phyloP scores from a whole-genome alignment of 805 yeast genomes.

The Schwanniomyces polymorphus region DNA sequence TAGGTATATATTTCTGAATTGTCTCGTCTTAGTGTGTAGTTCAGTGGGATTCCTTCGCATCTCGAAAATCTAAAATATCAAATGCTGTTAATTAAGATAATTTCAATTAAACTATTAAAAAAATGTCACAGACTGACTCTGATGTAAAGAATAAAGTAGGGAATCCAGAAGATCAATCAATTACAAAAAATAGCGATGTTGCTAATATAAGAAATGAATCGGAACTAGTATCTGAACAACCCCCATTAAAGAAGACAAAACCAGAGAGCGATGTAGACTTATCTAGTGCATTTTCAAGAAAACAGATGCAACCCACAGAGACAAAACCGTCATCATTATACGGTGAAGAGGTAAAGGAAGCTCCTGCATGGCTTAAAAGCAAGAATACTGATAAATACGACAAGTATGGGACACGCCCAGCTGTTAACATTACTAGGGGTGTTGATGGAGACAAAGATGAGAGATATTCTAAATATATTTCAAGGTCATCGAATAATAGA shows the following conservation, averaged over 20 bases:
- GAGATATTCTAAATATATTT: constrained; percentile 11
- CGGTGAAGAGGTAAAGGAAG: constrained; percentile 19
- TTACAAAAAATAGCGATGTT: not conserved
- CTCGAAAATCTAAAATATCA: not conserved
- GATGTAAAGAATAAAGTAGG: not conserved
- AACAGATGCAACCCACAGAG: constrained; percentile 10
- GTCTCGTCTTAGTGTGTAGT: too few relatives aligned
- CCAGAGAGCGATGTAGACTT: constrained; percentile 8
- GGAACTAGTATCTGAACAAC: not conserved
- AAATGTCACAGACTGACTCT: not conserved
- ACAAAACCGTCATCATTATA: constrained; percentile 22
- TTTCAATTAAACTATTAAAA: not conserved
- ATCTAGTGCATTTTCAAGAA: constrained; percentile 22
- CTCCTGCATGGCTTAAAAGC: constrained; percentile 43
- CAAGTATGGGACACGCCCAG: constrained; percentile 32
- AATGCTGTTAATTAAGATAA: not conserved
- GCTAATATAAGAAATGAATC: not conserved
- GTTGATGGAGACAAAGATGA: constrained; percentile 3
- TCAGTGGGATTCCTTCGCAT: not conserved
- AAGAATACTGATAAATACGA: constrained; percentile 33
- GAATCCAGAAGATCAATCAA: not conserved
- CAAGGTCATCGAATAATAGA: constrained; percentile 2
- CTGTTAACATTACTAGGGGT: constrained; percentile 1
- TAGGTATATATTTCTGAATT: too few relatives aligned
- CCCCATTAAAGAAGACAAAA: constrained; percentile 4